A percentile compares a stretch with the other conserved stretches of the same genome.
Conservation (phyloP, 2,329 filamentous ascomycete genomes). For the Nothophoma quercina region DNA sequence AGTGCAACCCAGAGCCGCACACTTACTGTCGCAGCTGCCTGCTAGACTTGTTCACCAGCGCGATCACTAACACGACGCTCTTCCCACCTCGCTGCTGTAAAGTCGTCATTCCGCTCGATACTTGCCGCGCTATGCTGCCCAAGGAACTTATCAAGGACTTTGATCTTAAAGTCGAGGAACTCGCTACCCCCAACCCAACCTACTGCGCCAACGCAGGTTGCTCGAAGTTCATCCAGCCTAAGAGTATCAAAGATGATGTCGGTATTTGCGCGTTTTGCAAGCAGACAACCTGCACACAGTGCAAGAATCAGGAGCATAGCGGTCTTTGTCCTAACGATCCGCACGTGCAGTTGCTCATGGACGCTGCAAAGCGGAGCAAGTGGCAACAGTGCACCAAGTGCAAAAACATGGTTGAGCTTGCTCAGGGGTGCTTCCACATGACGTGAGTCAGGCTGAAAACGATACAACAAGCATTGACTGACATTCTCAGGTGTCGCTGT, state of each 20-base stretch:
- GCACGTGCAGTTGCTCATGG: constrained; percentile 22
- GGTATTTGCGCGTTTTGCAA: constrained; percentile 22
- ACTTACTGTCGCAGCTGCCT: constrained; percentile 36
- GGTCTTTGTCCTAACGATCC: constrained; percentile 25
- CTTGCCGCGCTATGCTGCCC: constrained; percentile 16
- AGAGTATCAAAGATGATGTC: constrained; percentile 16
- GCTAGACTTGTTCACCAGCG: constrained; percentile 25
- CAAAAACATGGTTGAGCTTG: constrained; percentile 28
- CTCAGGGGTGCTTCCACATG: constrained; percentile 28
- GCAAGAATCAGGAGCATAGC: constrained; percentile 19
- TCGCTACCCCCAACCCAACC: constrained; percentile 26
- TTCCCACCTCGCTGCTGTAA: constrained; percentile 37
- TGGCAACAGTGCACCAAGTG: constrained; percentile 30
- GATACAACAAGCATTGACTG: background rate
- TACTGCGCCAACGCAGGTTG: constrained; percentile 24
- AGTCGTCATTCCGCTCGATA: constrained; percentile 22
- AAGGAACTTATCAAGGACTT: constrained; percentile 18
- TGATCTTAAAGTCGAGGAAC: constrained; percentile 26
- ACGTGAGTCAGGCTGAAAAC: constrained; percentile 9
- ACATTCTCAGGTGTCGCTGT: constrained; percentile 20
- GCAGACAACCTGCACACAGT: constrained; percentile 18
- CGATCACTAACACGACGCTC: constrained; percentile 21
- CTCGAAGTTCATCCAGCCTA: constrained; percentile 19
- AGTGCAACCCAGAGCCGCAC: constrained; percentile 23
- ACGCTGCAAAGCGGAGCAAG: constrained; percentile 22